Evolutionary conservation across 2,329 filamentous ascomycete species (phyloP).

Genomic region (Calonectria leucothoes): DNA sequence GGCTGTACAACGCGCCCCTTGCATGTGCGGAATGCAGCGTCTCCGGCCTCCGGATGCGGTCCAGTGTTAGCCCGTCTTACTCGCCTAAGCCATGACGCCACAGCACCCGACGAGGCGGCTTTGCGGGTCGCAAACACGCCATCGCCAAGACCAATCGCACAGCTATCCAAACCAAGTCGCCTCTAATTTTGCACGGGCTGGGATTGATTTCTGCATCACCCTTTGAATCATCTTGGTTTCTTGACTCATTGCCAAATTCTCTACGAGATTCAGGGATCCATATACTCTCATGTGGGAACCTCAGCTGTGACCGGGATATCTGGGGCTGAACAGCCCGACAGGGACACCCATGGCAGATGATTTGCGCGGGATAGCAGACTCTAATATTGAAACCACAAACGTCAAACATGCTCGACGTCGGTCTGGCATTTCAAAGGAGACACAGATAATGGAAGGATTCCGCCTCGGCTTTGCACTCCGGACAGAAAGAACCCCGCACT

Average conservation of each 20-base stretch:
- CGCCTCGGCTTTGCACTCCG: not conserved
- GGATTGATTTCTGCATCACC: too few species aligned
- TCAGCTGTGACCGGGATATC: not conserved
- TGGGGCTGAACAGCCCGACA: not conserved
- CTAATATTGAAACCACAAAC: not conserved
- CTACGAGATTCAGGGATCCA: not conserved
- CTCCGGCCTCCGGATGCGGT: not conserved
- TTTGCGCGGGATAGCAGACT: not conserved
- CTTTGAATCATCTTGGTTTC: too few species aligned
- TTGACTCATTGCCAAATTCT: not conserved
- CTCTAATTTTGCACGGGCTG: not conserved
- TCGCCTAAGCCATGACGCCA: not conserved
- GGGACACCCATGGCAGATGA: not conserved
- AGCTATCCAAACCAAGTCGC: not conserved
- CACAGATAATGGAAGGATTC: not conserved
- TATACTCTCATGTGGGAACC: too few species aligned
- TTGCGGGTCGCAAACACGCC: not conserved
- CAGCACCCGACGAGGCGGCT: not conserved
- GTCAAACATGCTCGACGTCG: not conserved
- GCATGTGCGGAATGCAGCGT: not conserved
- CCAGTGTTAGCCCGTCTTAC: not conserved
- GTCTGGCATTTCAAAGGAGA: not conserved
- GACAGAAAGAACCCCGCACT: not conserved
- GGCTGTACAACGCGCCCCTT: not conserved
- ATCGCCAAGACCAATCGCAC: not conserved